Percentiles rank a stretch among this genome's conserved stretches.
These are phyloP conservation scores for Apiotrichum montevideense DNA, from an alignment of 1,284 basidiomycete species.

Conservation along the genomic window DNA sequence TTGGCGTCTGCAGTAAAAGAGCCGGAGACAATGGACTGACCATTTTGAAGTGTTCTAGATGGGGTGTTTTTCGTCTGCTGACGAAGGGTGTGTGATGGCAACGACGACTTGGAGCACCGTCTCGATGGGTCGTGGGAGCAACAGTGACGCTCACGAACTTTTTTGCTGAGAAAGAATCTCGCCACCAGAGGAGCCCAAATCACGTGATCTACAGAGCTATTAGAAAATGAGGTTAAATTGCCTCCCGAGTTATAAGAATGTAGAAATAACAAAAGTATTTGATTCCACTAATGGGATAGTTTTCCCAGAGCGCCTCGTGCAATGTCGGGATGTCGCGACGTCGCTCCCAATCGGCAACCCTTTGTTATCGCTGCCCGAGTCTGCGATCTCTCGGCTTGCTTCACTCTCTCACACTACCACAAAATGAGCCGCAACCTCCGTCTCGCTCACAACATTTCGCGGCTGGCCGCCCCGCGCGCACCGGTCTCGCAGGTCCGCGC, in stretches of 20 bases:
- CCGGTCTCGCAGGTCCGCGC: constrained; percentile 7
- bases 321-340: not conserved
- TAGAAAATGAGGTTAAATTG: not conserved
- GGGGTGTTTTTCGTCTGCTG: not conserved
- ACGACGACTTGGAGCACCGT: too few species aligned
- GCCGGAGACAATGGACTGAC: not conserved
- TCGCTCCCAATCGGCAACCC: too few species aligned
- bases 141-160: too few species aligned
- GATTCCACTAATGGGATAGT: not conserved
- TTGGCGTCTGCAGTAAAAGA: too few species aligned
- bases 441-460: constrained; percentile 9
- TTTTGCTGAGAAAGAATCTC: not conserved
- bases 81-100: not conserved
- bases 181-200: not conserved
- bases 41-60: constrained; percentile 3
- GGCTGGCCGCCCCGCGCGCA: constrained; percentile 9
- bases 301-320: not conserved
- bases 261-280: not conserved
- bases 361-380: not conserved
- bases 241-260: too few species aligned
- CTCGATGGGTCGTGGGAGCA: too few species aligned
- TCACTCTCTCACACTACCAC: too few species aligned
- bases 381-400: too few species aligned
- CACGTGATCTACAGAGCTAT: not conserved
- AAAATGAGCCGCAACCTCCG: constrained; percentile 17